Conservation (phyloP, 2,329 filamentous ascomycete species). For the Cyanodermella asteris region DNA sequence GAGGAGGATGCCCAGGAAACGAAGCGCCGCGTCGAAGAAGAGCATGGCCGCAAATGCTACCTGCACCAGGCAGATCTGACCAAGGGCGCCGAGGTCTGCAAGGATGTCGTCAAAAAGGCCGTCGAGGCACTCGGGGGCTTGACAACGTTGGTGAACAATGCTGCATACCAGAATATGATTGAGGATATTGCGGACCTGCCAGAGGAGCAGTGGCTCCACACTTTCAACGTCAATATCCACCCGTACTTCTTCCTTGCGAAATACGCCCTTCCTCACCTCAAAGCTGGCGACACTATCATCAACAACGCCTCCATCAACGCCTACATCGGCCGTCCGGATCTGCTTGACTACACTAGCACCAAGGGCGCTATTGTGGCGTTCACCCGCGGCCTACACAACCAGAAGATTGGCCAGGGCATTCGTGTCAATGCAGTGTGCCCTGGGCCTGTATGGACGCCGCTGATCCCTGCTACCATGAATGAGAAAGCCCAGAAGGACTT, state of each 20-base stretch:
- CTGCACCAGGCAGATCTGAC: conserved; percentile 43
- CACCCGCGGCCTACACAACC: conserved; percentile 55
- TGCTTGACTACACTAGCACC: conserved; percentile 63
- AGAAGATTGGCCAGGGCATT: conserved; percentile 49
- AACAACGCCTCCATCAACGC: conserved; percentile 72
- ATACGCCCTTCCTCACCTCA: conserved; percentile 54
- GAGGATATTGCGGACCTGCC: conserved; percentile 47
- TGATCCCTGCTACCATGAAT: conserved; percentile 53
- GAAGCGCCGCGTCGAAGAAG: conserved; percentile 45
- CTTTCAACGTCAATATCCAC: conserved; percentile 69
- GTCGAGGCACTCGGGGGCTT: conserved; percentile 43
- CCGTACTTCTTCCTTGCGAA: conserved; percentile 64
- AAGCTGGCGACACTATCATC: conserved; percentile 54
- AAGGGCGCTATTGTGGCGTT: conserved; percentile 56
- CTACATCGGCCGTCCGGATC: conserved; percentile 57
- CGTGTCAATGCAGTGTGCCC: conserved; percentile 58
- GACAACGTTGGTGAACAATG: conserved; percentile 47
- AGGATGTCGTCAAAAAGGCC: conserved; percentile 45
- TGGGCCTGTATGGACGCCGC: conserved; percentile 57
- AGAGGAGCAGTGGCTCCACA: conserved; percentile 62
- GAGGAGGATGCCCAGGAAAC: conserved; percentile 57
- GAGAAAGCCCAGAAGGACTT: conserved; percentile 51
- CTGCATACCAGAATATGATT: conserved; percentile 53
- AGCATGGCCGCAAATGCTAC: conserved; percentile 42
- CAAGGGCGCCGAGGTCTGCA: conserved; percentile 46